These are phyloP conservation scores for Rhodosporidiobolus odoratus DNA, from an alignment of 768 basidiomycete genomes.

Conservation along the genomic window DNA sequence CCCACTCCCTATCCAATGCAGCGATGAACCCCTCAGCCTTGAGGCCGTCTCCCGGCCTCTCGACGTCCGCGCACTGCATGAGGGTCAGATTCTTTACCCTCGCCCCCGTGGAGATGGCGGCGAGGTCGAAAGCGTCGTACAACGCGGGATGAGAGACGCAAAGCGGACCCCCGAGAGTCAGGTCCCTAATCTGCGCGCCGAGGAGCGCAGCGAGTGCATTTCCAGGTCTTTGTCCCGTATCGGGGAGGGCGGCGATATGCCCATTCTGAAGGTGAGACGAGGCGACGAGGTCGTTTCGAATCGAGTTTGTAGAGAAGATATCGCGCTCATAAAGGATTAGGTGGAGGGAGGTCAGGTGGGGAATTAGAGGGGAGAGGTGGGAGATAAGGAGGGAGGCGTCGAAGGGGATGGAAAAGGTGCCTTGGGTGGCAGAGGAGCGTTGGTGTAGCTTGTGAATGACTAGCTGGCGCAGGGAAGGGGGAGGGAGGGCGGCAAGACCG, in stretches of 20 bases:
- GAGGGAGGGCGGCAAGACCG: not conserved
- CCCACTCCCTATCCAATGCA: conserved; percentile 4
- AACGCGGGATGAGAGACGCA: not conserved
- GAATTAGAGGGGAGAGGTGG: conserved; percentile 2
- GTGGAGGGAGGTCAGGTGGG: not conserved
- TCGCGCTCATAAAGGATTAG: conserved; percentile 4
- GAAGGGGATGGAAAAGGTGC: not conserved
- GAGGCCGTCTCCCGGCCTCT: not conserved
- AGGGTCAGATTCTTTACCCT: not conserved
- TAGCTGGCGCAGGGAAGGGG: conserved; percentile 2
- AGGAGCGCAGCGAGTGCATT: not conserved
- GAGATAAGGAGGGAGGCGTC: not conserved
- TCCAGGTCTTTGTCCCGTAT: not conserved
- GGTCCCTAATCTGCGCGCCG: not conserved
- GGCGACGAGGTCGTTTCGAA: not conserved
- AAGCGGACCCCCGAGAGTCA: conserved; percentile 3
- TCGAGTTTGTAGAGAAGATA: not conserved
- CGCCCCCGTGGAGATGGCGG: not conserved
- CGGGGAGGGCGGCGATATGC: not conserved
- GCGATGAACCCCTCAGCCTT: not conserved
- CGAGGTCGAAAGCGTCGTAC: not conserved
- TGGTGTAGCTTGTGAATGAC: not conserved
- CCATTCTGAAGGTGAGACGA: not conserved
- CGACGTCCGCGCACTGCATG: not conserved
- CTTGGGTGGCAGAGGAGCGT: not conserved